Conservation (phyloP, 2,329 filamentous ascomycete species). For the Trichoderma sp. region DNA sequence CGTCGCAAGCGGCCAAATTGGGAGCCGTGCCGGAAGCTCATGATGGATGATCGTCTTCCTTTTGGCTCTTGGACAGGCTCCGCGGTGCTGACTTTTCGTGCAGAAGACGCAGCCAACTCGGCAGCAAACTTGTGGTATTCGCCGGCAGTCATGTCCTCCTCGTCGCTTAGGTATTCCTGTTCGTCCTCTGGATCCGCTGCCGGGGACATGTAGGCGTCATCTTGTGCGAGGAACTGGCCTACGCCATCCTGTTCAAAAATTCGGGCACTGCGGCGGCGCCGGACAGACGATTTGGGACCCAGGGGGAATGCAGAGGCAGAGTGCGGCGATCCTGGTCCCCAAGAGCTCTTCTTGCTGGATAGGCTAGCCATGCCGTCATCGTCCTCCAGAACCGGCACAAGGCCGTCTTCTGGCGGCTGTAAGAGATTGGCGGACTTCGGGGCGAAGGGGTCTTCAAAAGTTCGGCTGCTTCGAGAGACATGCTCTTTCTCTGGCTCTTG, state of each 20-base stretch:
- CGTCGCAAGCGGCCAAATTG: slow-evolving; percentile 38
- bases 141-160: slow-evolving; percentile 38
- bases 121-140: slow-evolving; percentile 44
- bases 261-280: slow-evolving; percentile 24
- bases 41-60: slow-evolving; percentile 31
- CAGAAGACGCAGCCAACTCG: slow-evolving; percentile 36
- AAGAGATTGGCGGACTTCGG: slow-evolving; percentile 20
- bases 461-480: slow-evolving; percentile 1
- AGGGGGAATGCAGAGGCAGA: slow-evolving; percentile 27
- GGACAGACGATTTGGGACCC: slow-evolving; percentile 19
- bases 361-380: slow-evolving; percentile 29
- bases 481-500: neutral
- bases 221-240: slow-evolving; percentile 8
- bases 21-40: slow-evolving; percentile 36
- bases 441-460: slow-evolving; percentile 7
- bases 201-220: slow-evolving; percentile 21
- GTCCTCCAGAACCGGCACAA: slow-evolving; percentile 30
- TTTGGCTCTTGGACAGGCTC: neutral
- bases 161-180: slow-evolving; percentile 32
- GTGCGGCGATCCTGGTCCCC: slow-evolving; percentile 32
- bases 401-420: slow-evolving; percentile 16
- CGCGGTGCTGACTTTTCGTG: slow-evolving; percentile 4
- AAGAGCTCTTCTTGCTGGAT: slow-evolving; percentile 34
- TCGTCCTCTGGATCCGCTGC: slow-evolving; percentile 30
- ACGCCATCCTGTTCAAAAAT: slow-evolving; percentile 16